Percentiles rank a stretch among this genome's conserved stretches.
These are phyloP conservation scores for Acanthamoeba lenticulata DNA, from an alignment of 208 protist genomes.

Conservation along the genomic window DNA sequence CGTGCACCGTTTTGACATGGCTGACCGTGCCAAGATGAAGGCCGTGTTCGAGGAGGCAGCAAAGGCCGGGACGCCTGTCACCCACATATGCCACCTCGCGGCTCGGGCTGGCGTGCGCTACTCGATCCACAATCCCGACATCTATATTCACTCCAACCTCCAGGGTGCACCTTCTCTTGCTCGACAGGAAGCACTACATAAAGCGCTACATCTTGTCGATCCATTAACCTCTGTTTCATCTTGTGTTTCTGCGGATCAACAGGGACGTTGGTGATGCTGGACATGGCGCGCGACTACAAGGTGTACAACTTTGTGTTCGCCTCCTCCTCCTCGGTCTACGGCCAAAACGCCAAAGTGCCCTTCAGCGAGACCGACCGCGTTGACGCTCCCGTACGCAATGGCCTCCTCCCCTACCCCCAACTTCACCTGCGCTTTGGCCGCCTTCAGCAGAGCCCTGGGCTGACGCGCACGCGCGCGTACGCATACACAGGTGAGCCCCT, in stretches of 20 bases:
- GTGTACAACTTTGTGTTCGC: constrained; percentile 65
- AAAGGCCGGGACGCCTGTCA: not conserved
- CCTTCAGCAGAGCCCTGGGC: too few species aligned
- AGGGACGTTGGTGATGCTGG: constrained; percentile 69
- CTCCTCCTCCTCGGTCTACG: constrained; percentile 65
- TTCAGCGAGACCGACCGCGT: constrained; percentile 64
- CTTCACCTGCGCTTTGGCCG: too few species aligned
- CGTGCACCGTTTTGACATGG: constrained; percentile 34
- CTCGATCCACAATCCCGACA: constrained; percentile 66
- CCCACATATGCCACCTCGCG: constrained; percentile 66
- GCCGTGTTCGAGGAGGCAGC: constrained; percentile 30
- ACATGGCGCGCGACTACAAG: constrained; percentile 68
- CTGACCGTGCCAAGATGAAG: not conserved
- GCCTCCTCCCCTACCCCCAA: not conserved
- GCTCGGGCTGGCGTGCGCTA: constrained; percentile 61
- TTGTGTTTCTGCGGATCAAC: not conserved
- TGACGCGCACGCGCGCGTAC: too few species aligned
- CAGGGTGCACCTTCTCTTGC: too few species aligned
- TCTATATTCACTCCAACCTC: constrained; percentile 68
- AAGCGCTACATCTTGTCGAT: not conserved
- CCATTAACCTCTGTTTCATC: not conserved
- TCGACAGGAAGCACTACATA: too few species aligned
- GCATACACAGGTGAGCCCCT: constrained; percentile 67
- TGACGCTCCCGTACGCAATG: constrained; percentile 26
- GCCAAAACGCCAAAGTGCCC: constrained; percentile 57